Evolutionary conservation across 768 basidiomycete species (phyloP).

Genomic region (Amanita thiersii): DNA sequence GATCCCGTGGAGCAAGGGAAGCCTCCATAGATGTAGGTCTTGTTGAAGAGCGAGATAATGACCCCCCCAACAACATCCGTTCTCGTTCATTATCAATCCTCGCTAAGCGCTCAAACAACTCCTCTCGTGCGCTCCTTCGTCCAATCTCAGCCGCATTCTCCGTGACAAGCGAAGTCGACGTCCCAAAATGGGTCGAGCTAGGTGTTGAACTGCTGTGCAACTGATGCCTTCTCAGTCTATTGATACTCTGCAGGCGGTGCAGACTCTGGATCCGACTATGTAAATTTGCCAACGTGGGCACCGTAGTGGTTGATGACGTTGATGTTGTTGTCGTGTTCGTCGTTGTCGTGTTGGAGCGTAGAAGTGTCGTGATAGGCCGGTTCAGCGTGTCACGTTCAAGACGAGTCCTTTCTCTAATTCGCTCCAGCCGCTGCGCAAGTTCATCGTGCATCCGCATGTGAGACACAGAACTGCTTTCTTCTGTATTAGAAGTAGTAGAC

Average conservation of each 20-base stretch:
- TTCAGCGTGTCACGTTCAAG: no score
- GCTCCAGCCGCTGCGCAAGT: conserved; percentile 5
- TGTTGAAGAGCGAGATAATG: neutral
- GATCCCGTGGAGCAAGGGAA: no score
- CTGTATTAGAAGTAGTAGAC: neutral
- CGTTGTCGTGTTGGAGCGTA: conserved; percentile 5
- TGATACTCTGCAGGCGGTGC: conserved; percentile 1
- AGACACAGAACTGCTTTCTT: neutral
- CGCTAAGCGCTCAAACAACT: conserved; percentile 4
- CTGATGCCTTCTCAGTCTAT: conserved; percentile 1
- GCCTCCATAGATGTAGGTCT: no score
- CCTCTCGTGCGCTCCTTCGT: conserved; percentile 1
- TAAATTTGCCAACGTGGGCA: no score
- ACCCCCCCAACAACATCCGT: neutral
- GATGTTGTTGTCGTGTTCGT: no score
- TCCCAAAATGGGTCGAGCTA: conserved; percentile 4
- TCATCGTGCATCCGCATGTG: neutral
- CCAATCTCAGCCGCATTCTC: conserved; percentile 7
- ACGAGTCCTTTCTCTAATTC: no score
- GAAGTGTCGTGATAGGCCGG: no score
- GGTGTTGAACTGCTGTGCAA: conserved; percentile 2
- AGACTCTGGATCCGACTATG: no score
- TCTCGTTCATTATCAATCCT: conserved; percentile 1
- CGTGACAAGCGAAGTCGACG: conserved; percentile 7
- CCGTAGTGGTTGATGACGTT: no score